A percentile compares a stretch with the other conserved stretches of the same genome.
phyloP scores from a whole-genome alignment of 257 asterid genomes.

The Asclepias syriaca region DNA sequence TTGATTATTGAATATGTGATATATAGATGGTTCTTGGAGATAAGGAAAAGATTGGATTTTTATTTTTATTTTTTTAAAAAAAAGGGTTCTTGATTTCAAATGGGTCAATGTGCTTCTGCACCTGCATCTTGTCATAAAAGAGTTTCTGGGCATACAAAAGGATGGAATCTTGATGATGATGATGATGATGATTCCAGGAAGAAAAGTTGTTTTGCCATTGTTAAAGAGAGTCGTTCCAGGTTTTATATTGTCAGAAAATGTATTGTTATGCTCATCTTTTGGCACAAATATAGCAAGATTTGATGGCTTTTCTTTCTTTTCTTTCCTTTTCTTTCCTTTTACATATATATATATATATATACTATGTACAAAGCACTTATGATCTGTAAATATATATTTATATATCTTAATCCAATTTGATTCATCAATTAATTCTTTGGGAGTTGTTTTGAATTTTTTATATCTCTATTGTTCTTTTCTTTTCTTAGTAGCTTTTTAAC shows the following conservation, averaged over 20 bases:
- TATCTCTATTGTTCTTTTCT: neutral
- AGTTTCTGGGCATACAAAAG: conserved; percentile 8
- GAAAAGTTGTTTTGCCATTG: conserved; percentile 16
- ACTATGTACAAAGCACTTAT: neutral
- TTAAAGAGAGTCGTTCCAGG: conserved; percentile 31
- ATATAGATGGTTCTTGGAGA: neutral
- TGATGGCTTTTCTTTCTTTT: neutral
- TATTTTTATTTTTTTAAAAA: neutral
- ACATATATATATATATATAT: neutral
- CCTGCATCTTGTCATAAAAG: conserved; percentile 15
- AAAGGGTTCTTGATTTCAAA: neutral
- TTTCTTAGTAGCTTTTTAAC: neutral
- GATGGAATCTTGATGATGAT: neutral
- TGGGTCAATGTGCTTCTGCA: conserved; percentile 33
- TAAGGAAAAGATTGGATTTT: neutral
- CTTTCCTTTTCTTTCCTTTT: no score
- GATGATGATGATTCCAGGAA: neutral
- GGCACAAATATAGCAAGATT: conserved; percentile 30
- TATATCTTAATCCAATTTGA: neutral
- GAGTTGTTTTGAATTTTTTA: neutral
- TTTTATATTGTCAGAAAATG: conserved; percentile 33
- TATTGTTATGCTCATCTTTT: conserved; percentile 30
- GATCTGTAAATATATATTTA: neutral
- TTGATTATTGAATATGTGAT: neutral
- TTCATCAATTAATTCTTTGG: neutral